Base-by-base conservation (phyloP, 1,284 basidiomycete species). In the Spongiforma sp. region DNA sequence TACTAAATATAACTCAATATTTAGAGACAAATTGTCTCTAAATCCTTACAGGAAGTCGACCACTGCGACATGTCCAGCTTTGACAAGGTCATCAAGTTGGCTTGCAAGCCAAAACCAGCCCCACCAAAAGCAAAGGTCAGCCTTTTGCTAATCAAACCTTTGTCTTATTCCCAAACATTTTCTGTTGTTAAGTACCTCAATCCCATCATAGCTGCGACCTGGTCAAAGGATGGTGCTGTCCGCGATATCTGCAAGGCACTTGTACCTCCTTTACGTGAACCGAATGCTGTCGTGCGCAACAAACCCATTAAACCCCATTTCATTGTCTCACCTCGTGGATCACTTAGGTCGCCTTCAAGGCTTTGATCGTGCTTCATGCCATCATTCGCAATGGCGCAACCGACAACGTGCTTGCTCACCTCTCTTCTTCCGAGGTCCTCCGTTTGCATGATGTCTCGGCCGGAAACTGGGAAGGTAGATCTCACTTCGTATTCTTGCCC, bases 361-460 rank as follows among this genome's bases (percentile, higher is more conserved):
- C 96, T 0, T 84, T 99, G 70, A 90, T 99, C 72, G 94, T 98
- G 9, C 82, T 99, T 26, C 97, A 99, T 77, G 95, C 91, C 36
- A 93, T 99, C 90, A 93, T 99, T 74, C 89, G 96, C 34, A 94
- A 95, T 65, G 96, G 96, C 21, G 87, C 93, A 17, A 96, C 96
- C 19, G 95, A 98, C 80, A 93, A 95, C 71, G 89, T 99, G 10
- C 87, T 99, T 37, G 83, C 86, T 15, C 91, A 94, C 75, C 85
- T 98, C 24, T 90, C 93, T 7, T 86, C 89, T 37, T 85, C 88
- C 6, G 94, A 97, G 70, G 83, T 93, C 19, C 81, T 99, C 52
- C 87, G 89, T 62, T 81, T 98, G 59, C 85, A 88, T 63, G 93
- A 94, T 72, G 90, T 98, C 10, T 87, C 87, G 33, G 78, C 84